Percentiles rank a stretch among this genome's conserved stretches.
Conservation (phyloP, 805 yeast genomes). For the Candida nanaspora region DNA sequence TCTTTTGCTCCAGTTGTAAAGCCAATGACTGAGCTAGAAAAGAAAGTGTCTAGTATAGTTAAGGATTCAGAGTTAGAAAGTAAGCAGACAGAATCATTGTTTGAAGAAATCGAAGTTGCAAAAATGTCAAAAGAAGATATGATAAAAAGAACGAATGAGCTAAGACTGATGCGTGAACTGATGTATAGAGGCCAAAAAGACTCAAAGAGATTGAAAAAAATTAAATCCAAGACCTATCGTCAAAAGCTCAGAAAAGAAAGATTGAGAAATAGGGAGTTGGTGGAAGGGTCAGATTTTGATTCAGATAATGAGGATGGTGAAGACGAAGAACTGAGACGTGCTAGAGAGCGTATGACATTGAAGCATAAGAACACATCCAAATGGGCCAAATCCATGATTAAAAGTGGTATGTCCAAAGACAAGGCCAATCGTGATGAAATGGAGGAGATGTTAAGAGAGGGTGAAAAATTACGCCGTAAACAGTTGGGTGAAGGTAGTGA, state of each 20-base stretch:
- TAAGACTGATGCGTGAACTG: slow-evolving; percentile 87
- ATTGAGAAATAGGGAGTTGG: slow-evolving; percentile 57
- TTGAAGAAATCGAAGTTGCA: slow-evolving; percentile 81
- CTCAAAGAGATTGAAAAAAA: slow-evolving; percentile 87
- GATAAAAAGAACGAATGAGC: slow-evolving; percentile 67
- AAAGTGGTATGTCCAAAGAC: slow-evolving; percentile 86
- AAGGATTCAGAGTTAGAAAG: slow-evolving; percentile 60
- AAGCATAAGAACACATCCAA: slow-evolving; percentile 82
- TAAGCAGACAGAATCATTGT: slow-evolving; percentile 71
- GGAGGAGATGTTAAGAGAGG: slow-evolving; percentile 90
- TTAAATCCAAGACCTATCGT: slow-evolving; percentile 85
- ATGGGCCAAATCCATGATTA: slow-evolving; percentile 89
- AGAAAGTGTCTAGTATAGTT: slow-evolving; percentile 53
- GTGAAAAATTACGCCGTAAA: slow-evolving; percentile 67
- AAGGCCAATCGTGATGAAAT: slow-evolving; percentile 76
- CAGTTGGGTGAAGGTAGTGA: slow-evolving; percentile 60
- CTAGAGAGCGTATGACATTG: slow-evolving; percentile 86
- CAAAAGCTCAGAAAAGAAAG: slow-evolving; percentile 82
- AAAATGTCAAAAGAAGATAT: slow-evolving; percentile 76
- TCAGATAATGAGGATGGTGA: slow-evolving; percentile 44
- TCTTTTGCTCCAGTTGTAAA: slow-evolving; percentile 44
- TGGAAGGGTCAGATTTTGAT: slow-evolving; percentile 49
- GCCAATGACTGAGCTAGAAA: slow-evolving; percentile 57
- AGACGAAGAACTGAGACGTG: slow-evolving; percentile 69
- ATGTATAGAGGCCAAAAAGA: slow-evolving; percentile 94